A percentile compares a stretch with the other conserved stretches of the same genome.
phyloP scores from a whole-genome alignment of 2,329 filamentous ascomycete genomes.

The Cercospora sp. region DNA sequence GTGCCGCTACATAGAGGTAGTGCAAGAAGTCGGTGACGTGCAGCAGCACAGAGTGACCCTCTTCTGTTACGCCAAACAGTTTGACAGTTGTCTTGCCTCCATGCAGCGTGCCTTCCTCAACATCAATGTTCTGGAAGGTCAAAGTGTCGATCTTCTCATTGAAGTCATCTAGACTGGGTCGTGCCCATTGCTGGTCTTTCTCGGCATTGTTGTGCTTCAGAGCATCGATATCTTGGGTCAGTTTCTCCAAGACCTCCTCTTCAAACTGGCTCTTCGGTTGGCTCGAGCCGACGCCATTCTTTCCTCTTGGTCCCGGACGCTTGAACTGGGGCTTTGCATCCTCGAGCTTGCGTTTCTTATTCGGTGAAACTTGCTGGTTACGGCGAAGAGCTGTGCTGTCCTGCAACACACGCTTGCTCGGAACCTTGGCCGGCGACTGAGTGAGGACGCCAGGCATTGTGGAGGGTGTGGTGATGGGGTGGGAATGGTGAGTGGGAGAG shows the following conservation, averaged over 20 bases:
- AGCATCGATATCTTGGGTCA: slow-evolving; percentile 87
- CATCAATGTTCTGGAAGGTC: slow-evolving; percentile 95
- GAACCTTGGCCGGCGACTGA: slow-evolving; percentile 36
- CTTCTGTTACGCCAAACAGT: slow-evolving; percentile 87
- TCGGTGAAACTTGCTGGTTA: slow-evolving; percentile 52
- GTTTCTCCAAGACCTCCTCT: slow-evolving; percentile 88
- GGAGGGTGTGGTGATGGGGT: slow-evolving; percentile 8
- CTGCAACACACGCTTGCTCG: slow-evolving; percentile 49
- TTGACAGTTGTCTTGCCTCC: slow-evolving; percentile 79
- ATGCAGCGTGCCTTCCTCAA: slow-evolving; percentile 80
- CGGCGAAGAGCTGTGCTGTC: slow-evolving; percentile 48
- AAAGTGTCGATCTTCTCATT: slow-evolving; percentile 66
- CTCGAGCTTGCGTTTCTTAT: slow-evolving; percentile 86
- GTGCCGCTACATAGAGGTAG: slow-evolving; percentile 91
- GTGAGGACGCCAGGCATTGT: slow-evolving; percentile 39
- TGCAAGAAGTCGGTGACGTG: slow-evolving; percentile 96
- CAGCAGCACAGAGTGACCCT: slow-evolving; percentile 85
- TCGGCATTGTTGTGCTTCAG: slow-evolving; percentile 86
- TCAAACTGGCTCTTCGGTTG: slow-evolving; percentile 91
- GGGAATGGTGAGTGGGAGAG: not conserved
- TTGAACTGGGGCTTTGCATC: slow-evolving; percentile 58
- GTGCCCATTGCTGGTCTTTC: slow-evolving; percentile 89
- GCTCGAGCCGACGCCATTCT: slow-evolving; percentile 64
- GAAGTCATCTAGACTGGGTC: slow-evolving; percentile 62
- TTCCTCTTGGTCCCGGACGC: slow-evolving; percentile 51